Base-by-base conservation (phyloP, 2,329 filamentous ascomycete species). In the Lecanicillium sp. region DNA sequence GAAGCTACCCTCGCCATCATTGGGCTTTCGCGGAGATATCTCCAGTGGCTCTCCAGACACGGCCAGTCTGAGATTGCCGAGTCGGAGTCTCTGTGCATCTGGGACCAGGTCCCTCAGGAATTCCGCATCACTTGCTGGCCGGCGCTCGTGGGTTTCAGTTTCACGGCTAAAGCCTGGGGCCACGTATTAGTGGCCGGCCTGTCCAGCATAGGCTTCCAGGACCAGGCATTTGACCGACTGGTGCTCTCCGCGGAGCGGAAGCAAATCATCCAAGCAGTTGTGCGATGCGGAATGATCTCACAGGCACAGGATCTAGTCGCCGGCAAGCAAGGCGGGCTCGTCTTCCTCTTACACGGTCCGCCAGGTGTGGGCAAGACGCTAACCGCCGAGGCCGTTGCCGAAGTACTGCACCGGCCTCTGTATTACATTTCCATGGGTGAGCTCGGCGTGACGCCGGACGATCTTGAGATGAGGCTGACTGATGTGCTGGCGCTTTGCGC, bases 381-480 rank as follows among this genome's bases (percentile, higher is more conserved):
- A 12, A 65, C 61, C 0, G 63, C 61, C 3, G 61, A 66, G 37
- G 53, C 51, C n/a, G n/a, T n/a, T n/a, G n/a, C n/a, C n/a, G n/a
- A n/a, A n/a, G n/a, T n/a, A n/a, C n/a, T n/a, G n/a, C n/a, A n/a
- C n/a, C n/a, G n/a, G n/a, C n/a, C n/a, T n/a, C n/a, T n/a, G n/a
- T n/a, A 50, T 12, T 38, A 37, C 3, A 1, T 50, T 2, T 37
- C 40, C 7, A 35, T 36, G 9, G 41, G 38, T 2, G 42, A 51
- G 13, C 45, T 49, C 0, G 42, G 39, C 0, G 19, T 22, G 3
- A 20, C 17, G 1, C 17, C 17, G 2, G 13, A 11, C 0, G 17
- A 29, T 0, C 20, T 51, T 0, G 46, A 51, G 32, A 0, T 1
- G 1, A 17, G 22, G 3, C 42, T 51, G 3, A 29, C 27, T 3